Base-by-base conservation (phyloP, 2,329 filamentous ascomycete species). In the Aspergillus sergii region DNA sequence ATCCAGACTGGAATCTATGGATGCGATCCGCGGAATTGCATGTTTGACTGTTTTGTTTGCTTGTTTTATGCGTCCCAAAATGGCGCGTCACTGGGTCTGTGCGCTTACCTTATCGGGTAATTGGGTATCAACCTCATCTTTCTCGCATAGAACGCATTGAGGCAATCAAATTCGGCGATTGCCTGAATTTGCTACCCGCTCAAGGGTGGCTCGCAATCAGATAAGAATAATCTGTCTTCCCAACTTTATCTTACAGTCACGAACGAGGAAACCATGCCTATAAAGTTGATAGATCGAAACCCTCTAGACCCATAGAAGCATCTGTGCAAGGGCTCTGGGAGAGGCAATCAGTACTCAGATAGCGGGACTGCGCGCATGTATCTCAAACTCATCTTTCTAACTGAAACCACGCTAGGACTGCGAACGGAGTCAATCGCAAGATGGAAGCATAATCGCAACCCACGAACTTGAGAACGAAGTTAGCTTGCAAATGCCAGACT, bases 1-100 rank as follows among this genome's bases (percentile, higher is more conserved):
- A 19, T 10, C 32, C 51, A 55, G 51, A 55, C 28, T 55, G n/a
- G 51, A 34, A 55, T 36, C 51, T 39, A 83, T 79, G 65, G 87
- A 88, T 51, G 75, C 86, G 86, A 69, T 76, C 71, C 62, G 28
- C 28, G 48, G 48, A 46, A 55, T 39, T 51, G 46, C 23, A 60
- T 45, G 36, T 21, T 34, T 45, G 56, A 46, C 26, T 58, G 28
- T 46, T 50, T 36, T 55, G 51, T 36, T 39, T 55, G 32, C 19
- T 51, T 51, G 51, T 12, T 54, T 34, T 28, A 54, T 54, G 28
- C 23, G 39, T 54, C 51, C 51, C 32, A 54, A 54, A 55, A 39
- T 23, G 34, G 51, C 51, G 51, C 32, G 51, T 55, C 32, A 23
- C n/a, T 54, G 34, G 58, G 58, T 36, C 48, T 48, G 58, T 60